Base-by-base conservation (phyloP, 495 filamentous ascomycete species). In the Trichoderma virens region DNA sequence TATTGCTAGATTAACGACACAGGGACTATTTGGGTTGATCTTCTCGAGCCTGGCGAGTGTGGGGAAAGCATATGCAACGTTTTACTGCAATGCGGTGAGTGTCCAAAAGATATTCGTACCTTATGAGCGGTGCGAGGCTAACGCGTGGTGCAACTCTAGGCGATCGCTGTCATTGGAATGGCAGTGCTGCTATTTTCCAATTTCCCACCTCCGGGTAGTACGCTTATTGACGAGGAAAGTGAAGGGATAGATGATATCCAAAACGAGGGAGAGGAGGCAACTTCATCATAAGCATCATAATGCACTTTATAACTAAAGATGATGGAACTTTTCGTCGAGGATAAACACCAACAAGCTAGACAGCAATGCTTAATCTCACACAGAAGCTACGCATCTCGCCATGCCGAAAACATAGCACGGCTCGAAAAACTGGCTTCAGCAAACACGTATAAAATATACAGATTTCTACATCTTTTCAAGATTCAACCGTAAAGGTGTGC, bases 61-160 rank as follows among this genome's bases (percentile, higher is more conserved):
- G 0, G 82, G 80, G 5, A 75, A 77, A 70, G 70, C 78, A 0
- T 74, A 80, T 64, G 68, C 82, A 31, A 82, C 81, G 0, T 86
- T 86, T 67, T 77, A 78, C 61, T 79, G 73, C 63, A 86, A 86
- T 65, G 81, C 79, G 1, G 82, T 78, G 64, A 70, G 78, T 76
- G 31, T n/a, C 27, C n/a, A 11, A 14, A 14, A 27, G 9, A 23
- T 27, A 43, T 16, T 56, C 43, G 11, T 45, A 31, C 31, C 3
- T 23, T 18, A 25, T 34, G 25, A 9, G 8, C n/a, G 8, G 3
- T 31, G 3, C 47, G 27, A 6, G 25, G 5, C 13, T 41, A 1
- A 47, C 61, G 51, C 20, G 60, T 65, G 35, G 61, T 11, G n/a
- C 32, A 14, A 62, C 27, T 14, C 2, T 28, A 79, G 77, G 76